Evolutionary conservation across 2,329 filamentous ascomycete species (phyloP), one percentile per base, ranked within the genome.

Genomic region (Claviceps arundinis): DNA sequence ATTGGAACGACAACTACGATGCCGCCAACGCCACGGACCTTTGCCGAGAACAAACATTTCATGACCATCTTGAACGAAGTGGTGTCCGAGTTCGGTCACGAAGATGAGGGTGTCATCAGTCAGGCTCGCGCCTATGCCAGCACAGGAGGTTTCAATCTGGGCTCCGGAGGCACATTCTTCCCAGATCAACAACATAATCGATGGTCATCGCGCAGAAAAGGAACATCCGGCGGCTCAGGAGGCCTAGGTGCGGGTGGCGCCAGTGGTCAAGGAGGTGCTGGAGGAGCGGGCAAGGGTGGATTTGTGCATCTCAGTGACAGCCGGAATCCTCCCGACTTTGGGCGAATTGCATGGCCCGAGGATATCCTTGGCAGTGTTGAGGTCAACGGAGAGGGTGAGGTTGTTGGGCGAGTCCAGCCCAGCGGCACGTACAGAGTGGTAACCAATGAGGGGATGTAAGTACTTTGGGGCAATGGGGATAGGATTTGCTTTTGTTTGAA

Each of bases 281-380:
- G 80, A 1, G 78, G 80, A 9, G 78, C 68, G 1, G 80, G 80
- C 1, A 68, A 75, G 22, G 79, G 81, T 22, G 81, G 82, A 1
- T 78, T 78, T 67, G 73, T 85, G 17, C 82, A 86, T 64, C 69
- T 86, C 5, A 82, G 79, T 52, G 82, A 86, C 61, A 60, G 70
- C 50, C 69, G 82, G 50, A 83, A 82, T 50, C 80, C 81, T 2
- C 81, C 80, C 0, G 81, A 84, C 59, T 85, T 75, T 70, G 82
- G 82, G 16, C 68, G 82, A 50, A 85, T 85, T 61, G 80, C 82
- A 2, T 84, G 78, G 72, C 81, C 82, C 1, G 82, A 85, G 59
- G 82, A 86, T 60, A 86, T 86, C 40, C 69, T 86, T 51, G 82
- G 82, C 40, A 85, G 81, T 56, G 72, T 85, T 42, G 77, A 84